Base-by-base conservation (phyloP, 225 moss, liverwort and hornwort genomes). In the Bryoerythrophyllum caledonicum region DNA sequence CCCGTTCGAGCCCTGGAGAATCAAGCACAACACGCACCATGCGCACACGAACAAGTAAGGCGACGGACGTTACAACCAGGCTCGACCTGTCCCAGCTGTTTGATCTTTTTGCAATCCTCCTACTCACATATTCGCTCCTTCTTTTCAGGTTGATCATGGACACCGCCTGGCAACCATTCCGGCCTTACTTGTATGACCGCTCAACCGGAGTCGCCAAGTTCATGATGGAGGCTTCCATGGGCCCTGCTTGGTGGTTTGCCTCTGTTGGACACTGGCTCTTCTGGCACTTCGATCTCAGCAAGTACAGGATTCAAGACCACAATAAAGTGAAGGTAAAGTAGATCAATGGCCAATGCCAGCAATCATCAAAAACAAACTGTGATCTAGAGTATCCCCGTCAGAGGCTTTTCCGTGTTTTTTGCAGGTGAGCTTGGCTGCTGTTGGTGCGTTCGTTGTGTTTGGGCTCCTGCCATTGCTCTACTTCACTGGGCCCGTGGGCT, bases 11-110 rank as follows among this genome's bases (percentile, higher is more conserved):
- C 88, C 92, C 3, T 92, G 92, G 92, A 69, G 92, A 32, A 86
- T 92, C 82, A 92, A 92, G 86, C 92, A 92, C 68, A 90, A 92
- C 74, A 86, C 90, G 23, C 92, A 92, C 69, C 92, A 92, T 51
- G 90, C 92, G 71, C 90, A 92, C 61, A 92, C 92, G 1, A 92
- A 92, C 60, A 92, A 90, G 91, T 87, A 55, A 30, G 30, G 30
- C n/a, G n/a, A 32, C 32, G 32, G 5, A 32, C 37, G 30, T 37
- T 37, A 5, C 5, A 37, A 37, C 37, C 37, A 32, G 32, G 32
- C 7, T 37, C 37, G 5, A 37, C 37, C 37, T 37, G n/a, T n/a
- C n/a, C 37, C 7, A 2, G 2, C 37, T 37, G 37, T 37, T 37
- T 37, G 37, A 37, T 37, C 37, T 32, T n/a, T n/a, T 17, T 30